Percentiles rank a stretch among this genome's conserved stretches.
Evolutionary conservation across 1,284 basidiomycete species (phyloP).

Genomic region (Ceratobasidium papillatum): DNA sequence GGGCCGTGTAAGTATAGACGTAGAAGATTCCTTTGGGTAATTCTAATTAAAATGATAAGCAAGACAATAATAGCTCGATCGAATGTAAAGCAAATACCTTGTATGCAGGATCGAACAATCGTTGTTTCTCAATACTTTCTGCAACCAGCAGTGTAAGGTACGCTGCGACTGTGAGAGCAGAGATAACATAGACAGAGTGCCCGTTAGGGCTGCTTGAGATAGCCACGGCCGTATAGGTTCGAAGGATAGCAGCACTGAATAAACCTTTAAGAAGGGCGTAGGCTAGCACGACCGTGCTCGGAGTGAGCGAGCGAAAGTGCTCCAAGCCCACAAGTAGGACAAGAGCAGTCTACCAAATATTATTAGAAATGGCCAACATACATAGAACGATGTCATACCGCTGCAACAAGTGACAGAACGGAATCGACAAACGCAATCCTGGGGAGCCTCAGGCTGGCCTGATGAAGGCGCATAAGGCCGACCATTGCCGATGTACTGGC

Average conservation of each 20-base stretch:
- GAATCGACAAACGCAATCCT: not conserved
- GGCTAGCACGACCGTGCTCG: not conserved
- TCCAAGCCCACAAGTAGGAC: not conserved
- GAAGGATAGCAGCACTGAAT: not conserved
- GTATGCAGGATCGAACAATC: not conserved
- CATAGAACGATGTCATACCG: not conserved
- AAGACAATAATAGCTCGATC: no score
- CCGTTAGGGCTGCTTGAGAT: not conserved
- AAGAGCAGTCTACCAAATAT: not conserved
- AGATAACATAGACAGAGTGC: not conserved
- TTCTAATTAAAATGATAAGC: not conserved
- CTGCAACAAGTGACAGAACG: not conserved
- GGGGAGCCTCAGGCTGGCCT: no score
- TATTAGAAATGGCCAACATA: not conserved
- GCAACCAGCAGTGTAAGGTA: not conserved
- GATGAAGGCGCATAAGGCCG: not conserved
- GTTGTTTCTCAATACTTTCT: not conserved
- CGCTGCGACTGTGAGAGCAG: not conserved
- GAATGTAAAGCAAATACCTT: not conserved
- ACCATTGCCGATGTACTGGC: not conserved
- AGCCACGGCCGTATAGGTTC: not conserved
- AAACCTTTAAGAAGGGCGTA: not conserved
- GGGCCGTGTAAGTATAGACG: constrained; percentile 1
- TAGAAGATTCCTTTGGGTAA: constrained; percentile 9
- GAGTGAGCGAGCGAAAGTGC: not conserved